phyloP scores from a whole-genome alignment of 2,329 filamentous ascomycete genomes.

The Talaromyces amestolkiae region DNA sequence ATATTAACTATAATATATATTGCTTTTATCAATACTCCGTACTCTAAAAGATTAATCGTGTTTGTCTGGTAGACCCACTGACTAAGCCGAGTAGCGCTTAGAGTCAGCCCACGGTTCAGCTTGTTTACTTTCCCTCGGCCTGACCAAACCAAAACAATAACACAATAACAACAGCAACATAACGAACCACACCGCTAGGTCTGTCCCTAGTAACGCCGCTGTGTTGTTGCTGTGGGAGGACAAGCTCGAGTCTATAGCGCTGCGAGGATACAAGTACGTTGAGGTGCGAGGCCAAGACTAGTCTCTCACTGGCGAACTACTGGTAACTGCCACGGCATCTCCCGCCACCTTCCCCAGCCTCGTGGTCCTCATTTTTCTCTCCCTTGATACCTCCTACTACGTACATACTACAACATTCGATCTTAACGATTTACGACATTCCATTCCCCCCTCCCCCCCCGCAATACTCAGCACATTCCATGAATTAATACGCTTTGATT shows the following conservation, averaged over 20 bases:
- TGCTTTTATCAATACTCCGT: no score
- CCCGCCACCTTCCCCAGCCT: conserved; percentile 20
- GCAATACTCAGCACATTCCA: conserved; percentile 7
- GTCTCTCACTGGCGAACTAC: not conserved
- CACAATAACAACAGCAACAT: conserved; percentile 14
- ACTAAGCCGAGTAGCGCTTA: conserved; percentile 1
- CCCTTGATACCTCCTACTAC: not conserved
- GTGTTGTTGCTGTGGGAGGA: not conserved
- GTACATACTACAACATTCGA: not conserved
- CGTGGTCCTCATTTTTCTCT: conserved; percentile 11
- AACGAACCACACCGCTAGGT: conserved; percentile 1
- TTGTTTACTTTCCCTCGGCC: conserved; percentile 17
- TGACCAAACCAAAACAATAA: conserved; percentile 16
- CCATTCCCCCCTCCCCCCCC: not conserved
- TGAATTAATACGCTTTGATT: conserved; percentile 16
- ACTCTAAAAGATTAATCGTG: no score
- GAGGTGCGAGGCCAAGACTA: not conserved
- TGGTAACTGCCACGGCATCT: not conserved
- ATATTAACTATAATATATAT: not conserved
- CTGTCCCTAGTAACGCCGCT: conserved; percentile 1
- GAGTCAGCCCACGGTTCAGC: conserved; percentile 19
- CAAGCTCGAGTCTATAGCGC: not conserved
- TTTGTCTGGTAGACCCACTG: not conserved
- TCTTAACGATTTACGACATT: not conserved
- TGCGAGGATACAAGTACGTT: not conserved